Evolutionary conservation across 371 early-diverging fungal species (phyloP).

Genomic region (Nematocida ironsii): DNA sequence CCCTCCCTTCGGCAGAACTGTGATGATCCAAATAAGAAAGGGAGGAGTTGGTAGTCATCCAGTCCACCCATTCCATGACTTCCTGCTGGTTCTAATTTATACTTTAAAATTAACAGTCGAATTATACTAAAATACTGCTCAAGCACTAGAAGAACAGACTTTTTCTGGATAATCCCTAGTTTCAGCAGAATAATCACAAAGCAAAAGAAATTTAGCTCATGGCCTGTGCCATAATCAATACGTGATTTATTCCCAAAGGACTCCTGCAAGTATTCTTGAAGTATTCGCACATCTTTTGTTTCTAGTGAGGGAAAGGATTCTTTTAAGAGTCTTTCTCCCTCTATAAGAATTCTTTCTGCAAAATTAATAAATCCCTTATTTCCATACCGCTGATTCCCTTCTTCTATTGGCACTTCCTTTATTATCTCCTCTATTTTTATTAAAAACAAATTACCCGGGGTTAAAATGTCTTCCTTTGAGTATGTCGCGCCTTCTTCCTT

Average conservation of each 20-base stretch:
- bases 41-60: slow-evolving; percentile 94
- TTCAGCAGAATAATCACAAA: slow-evolving; percentile 73
- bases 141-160: slow-evolving; percentile 72
- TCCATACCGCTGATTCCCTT: slow-evolving; percentile 49
- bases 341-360: slow-evolving; percentile 15
- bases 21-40: slow-evolving; percentile 85
- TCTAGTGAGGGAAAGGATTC: background rate
- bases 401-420: slow-evolving; percentile 20
- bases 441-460: background rate
- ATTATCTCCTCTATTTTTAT: slow-evolving; percentile 19
- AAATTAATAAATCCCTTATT: slow-evolving; percentile 51
- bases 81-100: slow-evolving; percentile 96
- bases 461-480: background rate
- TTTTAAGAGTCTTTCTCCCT: slow-evolving; percentile 12
- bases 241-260: slow-evolving; percentile 88
- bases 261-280: slow-evolving; percentile 76
- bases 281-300: slow-evolving; percentile 70
- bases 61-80: slow-evolving; percentile 97
- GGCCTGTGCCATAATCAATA: slow-evolving; percentile 98
- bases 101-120: slow-evolving; percentile 80
- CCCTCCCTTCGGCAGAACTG: slow-evolving; percentile 72
- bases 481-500: background rate
- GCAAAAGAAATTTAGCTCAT: slow-evolving; percentile 88
- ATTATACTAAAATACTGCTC: slow-evolving; percentile 80
- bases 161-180: slow-evolving; percentile 37